These are phyloP conservation scores for Diaporthe vaccinii DNA, from an alignment of 2,329 filamentous ascomycete genomes.

Conservation along the genomic window DNA sequence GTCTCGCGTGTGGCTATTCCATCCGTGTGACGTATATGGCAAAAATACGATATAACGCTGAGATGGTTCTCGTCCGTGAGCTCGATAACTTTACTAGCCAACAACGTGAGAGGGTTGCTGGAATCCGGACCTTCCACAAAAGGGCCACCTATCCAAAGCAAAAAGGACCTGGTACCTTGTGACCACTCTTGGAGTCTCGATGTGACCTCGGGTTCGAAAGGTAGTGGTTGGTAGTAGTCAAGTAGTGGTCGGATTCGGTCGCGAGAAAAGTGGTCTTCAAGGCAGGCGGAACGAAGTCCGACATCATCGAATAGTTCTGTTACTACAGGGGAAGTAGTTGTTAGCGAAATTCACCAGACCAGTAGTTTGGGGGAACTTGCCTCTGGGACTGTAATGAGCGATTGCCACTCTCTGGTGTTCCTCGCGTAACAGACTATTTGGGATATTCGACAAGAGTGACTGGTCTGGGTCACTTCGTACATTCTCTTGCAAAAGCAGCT, in stretches of 20 bases:
- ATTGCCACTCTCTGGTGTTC: too few species aligned
- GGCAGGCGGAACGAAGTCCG: background rate
- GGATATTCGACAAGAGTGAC: too few species aligned
- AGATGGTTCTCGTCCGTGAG: constrained; percentile 15
- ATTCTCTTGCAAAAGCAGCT: too few species aligned
- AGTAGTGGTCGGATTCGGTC: constrained; percentile 4
- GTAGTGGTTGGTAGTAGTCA: background rate
- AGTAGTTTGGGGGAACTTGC: too few species aligned
- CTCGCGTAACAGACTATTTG: too few species aligned
- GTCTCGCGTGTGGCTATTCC: background rate
- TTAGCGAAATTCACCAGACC: too few species aligned
- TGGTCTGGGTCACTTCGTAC: too few species aligned
- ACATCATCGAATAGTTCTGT: too few species aligned
- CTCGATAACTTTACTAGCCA: constrained; percentile 33
- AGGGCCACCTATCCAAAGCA: constrained; percentile 42
- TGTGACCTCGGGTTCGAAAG: background rate
- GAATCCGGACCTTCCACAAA: background rate
- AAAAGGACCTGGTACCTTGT: background rate
- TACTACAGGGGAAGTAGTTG: too few species aligned
- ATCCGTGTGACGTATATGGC: constrained; percentile 31
- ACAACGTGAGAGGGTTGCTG: constrained; percentile 36
- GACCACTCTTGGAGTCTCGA: constrained; percentile 18
- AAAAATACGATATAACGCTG: constrained; percentile 43
- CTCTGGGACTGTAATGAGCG: too few species aligned
- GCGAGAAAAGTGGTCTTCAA: constrained; percentile 31